Evolutionary conservation across 441 rosid species (phyloP), one percentile per base, ranked within the genome.

Genomic region (Mallotus repandus): DNA sequence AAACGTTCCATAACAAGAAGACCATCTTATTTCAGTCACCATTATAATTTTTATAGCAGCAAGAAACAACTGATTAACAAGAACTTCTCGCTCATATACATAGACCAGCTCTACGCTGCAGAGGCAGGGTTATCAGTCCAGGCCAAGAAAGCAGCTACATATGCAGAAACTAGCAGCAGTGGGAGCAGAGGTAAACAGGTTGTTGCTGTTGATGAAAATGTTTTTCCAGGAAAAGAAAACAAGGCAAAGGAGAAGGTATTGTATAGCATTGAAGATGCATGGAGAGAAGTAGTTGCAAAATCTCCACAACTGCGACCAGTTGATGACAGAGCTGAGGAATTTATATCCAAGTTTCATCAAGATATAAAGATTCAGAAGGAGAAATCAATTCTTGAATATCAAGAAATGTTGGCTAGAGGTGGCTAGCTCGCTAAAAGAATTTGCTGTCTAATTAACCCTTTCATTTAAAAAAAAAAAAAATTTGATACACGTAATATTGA

Each of bases 271-370:
- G 98, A 93, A 69, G 97, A 90, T 78, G 90, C 90, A 25, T 93
- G 96, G 97, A 88, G 82, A 69, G 86, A 84, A 60, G 83, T 86
- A 22, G 91, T 93, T 32, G 93, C 94, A 41, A 80, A 77, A 46
- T 90, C 98, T 7, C 96, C 96, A 1, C 93, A 89, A 76, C 69
- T 91, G 48, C 83, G 87, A 73, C 79, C 89, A 35, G 94, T 93
- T 55, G 88, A 93, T 58, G 96, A 91, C 49, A 82, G 89, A 76
- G 93, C 94, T 7, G 92, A 84, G 7, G 92, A 91, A 60, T 93
- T 93, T 57, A 93, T 93, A 38, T 50, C 64, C 50, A 88, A 89
- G 79, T 84, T 90, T 76, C 87, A 63, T 57, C 73, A 85, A 55
- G 88, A 83, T 25, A 86, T 87, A 76, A 86, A 81, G 79, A 78